Percentiles rank a stretch among this genome's conserved stretches.
These are phyloP conservation scores for Starmerella vaccinii DNA, from an alignment of 805 yeast genomes.

Conservation along the genomic window DNA sequence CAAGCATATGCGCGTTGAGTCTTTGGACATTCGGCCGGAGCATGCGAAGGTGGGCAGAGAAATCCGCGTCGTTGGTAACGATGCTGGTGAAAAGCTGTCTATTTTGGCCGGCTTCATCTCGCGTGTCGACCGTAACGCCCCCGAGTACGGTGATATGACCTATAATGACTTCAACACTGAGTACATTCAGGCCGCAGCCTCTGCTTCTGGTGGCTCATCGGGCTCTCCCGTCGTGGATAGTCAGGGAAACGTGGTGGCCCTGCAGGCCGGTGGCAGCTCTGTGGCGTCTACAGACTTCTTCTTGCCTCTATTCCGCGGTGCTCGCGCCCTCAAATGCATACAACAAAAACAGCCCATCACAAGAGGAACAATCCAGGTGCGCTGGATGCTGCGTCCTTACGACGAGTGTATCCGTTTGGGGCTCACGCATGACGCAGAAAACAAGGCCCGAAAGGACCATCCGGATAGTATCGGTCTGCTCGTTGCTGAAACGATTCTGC, in stretches of 20 bases:
- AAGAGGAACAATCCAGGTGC: slow-evolving; percentile 86
- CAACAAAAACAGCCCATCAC: slow-evolving; percentile 52
- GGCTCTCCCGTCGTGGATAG: slow-evolving; percentile 94
- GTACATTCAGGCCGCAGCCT: slow-evolving; percentile 91
- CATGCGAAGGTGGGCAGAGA: slow-evolving; percentile 85
- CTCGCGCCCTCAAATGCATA: slow-evolving; percentile 68
- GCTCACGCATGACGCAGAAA: slow-evolving; percentile 62
- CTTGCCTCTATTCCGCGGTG: slow-evolving; percentile 71
- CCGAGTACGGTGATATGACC: slow-evolving; percentile 78
- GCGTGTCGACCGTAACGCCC: slow-evolving; percentile 85
- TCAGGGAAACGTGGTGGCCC: slow-evolving; percentile 77
- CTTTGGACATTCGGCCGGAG: slow-evolving; percentile 64
- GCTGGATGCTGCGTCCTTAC: slow-evolving; percentile 76
- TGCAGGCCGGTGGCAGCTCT: slow-evolving; percentile 89
- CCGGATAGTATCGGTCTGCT: slow-evolving; percentile 71
- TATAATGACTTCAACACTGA: slow-evolving; percentile 91
- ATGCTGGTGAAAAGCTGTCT: slow-evolving; percentile 87
- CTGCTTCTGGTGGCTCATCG: slow-evolving; percentile 91
- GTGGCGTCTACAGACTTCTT: slow-evolving; percentile 92
- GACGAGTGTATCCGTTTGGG: slow-evolving; percentile 89
- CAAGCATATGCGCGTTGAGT: slow-evolving; percentile 62
- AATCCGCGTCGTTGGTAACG: slow-evolving; percentile 90
- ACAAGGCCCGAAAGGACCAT: slow-evolving; percentile 51
- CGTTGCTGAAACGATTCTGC: slow-evolving; percentile 72
- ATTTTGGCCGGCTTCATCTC: slow-evolving; percentile 76